A percentile compares a stretch with the other conserved stretches of the same genome.
phyloP scores from a whole-genome alignment of 2,329 filamentous ascomycete species.

The Cladosporium colombiae region DNA sequence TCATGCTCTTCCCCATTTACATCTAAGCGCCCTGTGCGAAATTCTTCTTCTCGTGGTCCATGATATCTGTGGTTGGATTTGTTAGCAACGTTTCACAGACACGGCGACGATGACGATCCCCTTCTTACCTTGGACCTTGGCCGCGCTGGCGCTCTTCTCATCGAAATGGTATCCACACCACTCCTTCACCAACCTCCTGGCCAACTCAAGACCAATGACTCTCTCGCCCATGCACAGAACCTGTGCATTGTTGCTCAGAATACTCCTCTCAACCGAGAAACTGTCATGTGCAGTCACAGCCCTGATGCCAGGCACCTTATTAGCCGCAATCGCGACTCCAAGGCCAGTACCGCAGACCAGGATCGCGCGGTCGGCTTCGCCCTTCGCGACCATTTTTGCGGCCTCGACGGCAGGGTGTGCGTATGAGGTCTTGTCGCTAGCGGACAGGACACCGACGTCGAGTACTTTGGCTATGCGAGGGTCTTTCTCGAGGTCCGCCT shows the following conservation, averaged over 20 bases:
- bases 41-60: slow-evolving; percentile 49
- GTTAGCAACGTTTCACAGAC: background rate
- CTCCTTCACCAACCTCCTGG: slow-evolving; percentile 73
- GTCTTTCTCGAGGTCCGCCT: slow-evolving; percentile 68
- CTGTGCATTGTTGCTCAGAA: slow-evolving; percentile 83
- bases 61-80: slow-evolving; percentile 43
- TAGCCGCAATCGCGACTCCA: slow-evolving; percentile 84
- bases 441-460: slow-evolving; percentile 70
- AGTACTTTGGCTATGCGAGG: slow-evolving; percentile 66
- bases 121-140: slow-evolving; percentile 46
- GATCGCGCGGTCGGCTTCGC: slow-evolving; percentile 73
- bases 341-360: slow-evolving; percentile 85
- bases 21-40: slow-evolving; percentile 23
- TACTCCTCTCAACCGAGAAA: slow-evolving; percentile 77
- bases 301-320: slow-evolving; percentile 80
- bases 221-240: slow-evolving; percentile 84
- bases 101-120: background rate
- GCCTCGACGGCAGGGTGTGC: slow-evolving; percentile 76
- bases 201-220: slow-evolving; percentile 78
- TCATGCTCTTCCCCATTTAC: background rate
- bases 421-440: slow-evolving; percentile 76
- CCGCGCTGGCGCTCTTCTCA: slow-evolving; percentile 60
- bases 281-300: slow-evolving; percentile 89
- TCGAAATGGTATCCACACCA: slow-evolving; percentile 87
- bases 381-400: slow-evolving; percentile 62